Evolutionary conservation across 2,329 filamentous ascomycete genomes (phyloP).

Genomic region (Fusarium incarnatum): DNA sequence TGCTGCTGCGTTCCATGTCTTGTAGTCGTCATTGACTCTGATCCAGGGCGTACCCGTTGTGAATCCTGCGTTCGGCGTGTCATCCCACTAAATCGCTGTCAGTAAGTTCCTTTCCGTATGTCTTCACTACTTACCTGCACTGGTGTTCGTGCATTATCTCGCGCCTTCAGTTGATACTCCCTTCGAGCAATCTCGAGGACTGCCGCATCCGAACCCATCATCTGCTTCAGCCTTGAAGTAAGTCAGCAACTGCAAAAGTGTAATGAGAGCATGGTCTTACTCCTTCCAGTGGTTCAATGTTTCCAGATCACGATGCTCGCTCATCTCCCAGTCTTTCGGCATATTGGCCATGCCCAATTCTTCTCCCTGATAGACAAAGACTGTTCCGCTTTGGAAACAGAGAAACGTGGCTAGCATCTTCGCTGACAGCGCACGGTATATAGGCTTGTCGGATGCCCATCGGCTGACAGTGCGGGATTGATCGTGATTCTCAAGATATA

Average conservation of each 20-base stretch:
- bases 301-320: conserved; percentile 54
- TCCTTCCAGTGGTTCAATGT: conserved; percentile 37
- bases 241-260: not conserved
- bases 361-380: conserved; percentile 71
- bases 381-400: conserved; percentile 56
- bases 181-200: conserved; percentile 21
- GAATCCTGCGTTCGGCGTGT: conserved; percentile 30
- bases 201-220: not conserved
- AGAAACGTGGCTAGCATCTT: conserved; percentile 65
- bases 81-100: conserved; percentile 19
- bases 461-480: conserved; percentile 66
- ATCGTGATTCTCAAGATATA: conserved; percentile 74
- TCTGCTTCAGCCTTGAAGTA: conserved; percentile 6
- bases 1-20: conserved; percentile 24
- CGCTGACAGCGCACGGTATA: conserved; percentile 53
- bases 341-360: conserved; percentile 70
- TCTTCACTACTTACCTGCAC: conserved; percentile 21
- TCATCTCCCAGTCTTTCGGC: conserved; percentile 60
- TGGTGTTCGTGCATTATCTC: conserved; percentile 30
- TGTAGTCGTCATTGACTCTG: conserved; percentile 35
- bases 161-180: conserved; percentile 33
- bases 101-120: not conserved
- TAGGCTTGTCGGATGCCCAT: conserved; percentile 46
- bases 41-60: conserved; percentile 31
- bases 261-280: not conserved